Evolutionary conservation across 441 rosid genomes (phyloP).

Genomic region (Populus hybrid): DNA sequence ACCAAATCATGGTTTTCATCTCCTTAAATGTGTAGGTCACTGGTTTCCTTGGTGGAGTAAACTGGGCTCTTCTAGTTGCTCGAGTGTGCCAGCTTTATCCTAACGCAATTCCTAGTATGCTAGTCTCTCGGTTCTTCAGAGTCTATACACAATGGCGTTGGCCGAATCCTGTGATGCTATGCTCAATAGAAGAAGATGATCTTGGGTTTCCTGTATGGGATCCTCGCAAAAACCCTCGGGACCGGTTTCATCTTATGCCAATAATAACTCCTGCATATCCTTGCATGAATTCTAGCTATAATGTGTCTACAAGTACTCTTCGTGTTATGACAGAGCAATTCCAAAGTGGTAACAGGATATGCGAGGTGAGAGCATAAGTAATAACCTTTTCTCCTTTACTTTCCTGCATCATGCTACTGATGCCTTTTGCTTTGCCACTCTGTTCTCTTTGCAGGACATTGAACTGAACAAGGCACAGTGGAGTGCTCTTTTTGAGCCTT

Average conservation of each 20-base stretch:
- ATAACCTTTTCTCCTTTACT: conserved; percentile 6
- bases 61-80: conserved; percentile 77
- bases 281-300: conserved; percentile 78
- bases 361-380: conserved; percentile 46
- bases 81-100: conserved; percentile 94
- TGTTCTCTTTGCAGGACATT: conserved; percentile 41
- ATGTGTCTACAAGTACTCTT: conserved; percentile 60
- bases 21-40: conserved; percentile 44
- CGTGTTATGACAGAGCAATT: conserved; percentile 75
- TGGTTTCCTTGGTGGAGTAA: conserved; percentile 80
- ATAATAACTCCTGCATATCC: conserved; percentile 78
- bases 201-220: conserved; percentile 84
- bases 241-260: conserved; percentile 65
- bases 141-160: conserved; percentile 93
- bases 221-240: conserved; percentile 66
- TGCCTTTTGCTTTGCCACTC: conserved; percentile 14
- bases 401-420: conserved; percentile 9
- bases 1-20: background rate
- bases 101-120: conserved; percentile 86
- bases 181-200: conserved; percentile 84
- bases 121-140: conserved; percentile 85
- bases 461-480: conserved; percentile 60
- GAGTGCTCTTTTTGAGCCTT: conserved; percentile 62
- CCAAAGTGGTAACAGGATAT: conserved; percentile 51
- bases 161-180: conserved; percentile 98